Conservation (phyloP, 805 yeast species). For the Peterozyma xylosa region DNA sequence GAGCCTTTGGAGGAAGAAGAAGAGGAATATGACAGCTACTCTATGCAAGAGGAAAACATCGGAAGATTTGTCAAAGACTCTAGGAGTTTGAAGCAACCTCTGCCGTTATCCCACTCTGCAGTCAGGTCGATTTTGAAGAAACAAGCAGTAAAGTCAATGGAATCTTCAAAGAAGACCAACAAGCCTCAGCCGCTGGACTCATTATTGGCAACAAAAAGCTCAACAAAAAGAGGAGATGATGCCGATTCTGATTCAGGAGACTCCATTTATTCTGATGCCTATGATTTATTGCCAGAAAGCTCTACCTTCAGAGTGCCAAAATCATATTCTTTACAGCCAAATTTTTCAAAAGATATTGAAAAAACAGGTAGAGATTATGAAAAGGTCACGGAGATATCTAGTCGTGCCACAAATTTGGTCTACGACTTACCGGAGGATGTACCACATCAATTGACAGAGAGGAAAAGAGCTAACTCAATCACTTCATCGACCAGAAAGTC, state of each 20-base stretch:
- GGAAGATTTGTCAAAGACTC: neutral
- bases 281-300: conserved; percentile 5
- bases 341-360: neutral
- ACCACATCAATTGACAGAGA: neutral
- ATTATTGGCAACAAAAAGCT: neutral
- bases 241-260: conserved; percentile 13
- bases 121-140: conserved; percentile 15
- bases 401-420: neutral
- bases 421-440: neutral
- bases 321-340: neutral
- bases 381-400: neutral
- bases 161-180: neutral
- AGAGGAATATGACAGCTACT: neutral
- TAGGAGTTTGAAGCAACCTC: neutral
- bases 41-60: conserved; percentile 2
- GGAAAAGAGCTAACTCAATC: neutral
- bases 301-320: neutral
- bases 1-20: conserved; percentile 6
- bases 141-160: neutral
- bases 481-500: conserved; percentile 8
- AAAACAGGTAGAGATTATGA: neutral
- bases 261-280: conserved; percentile 18
- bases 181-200: neutral
- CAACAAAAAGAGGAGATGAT: neutral
- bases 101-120: conserved; percentile 10